Conservation (phyloP, 1,139 yeast species). For the Wickerhamomyces sp. region DNA sequence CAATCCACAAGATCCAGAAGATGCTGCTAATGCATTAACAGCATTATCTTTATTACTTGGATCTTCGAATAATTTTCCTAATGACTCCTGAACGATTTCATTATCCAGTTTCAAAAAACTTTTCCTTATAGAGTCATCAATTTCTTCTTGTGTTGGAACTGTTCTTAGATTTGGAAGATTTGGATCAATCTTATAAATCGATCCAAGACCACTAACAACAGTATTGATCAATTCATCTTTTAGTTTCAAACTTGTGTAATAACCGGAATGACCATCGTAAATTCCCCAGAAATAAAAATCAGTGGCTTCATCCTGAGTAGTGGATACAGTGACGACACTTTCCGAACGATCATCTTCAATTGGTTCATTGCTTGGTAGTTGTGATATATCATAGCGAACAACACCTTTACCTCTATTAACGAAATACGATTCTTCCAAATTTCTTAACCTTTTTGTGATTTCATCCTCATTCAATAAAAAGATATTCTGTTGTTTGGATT, state of each 20-base stretch:
- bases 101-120: constrained; percentile 85
- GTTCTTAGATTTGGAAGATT: constrained; percentile 31
- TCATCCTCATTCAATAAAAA: constrained; percentile 62
- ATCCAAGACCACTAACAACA: constrained; percentile 74
- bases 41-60: constrained; percentile 48
- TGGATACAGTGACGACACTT: constrained; percentile 77
- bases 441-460: constrained; percentile 64
- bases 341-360: constrained; percentile 94
- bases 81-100: constrained; percentile 74
- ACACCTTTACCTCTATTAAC: constrained; percentile 91
- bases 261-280: constrained; percentile 97
- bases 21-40: constrained; percentile 77
- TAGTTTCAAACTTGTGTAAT: constrained; percentile 83
- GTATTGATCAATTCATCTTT: constrained; percentile 72
- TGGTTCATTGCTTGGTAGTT: constrained; percentile 86
- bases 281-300: constrained; percentile 97
- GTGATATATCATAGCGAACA: constrained; percentile 83
- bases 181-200: constrained; percentile 54
- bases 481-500: constrained; percentile 24
- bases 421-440: constrained; percentile 71
- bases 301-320: constrained; percentile 49
- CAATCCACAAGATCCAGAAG: constrained; percentile 92
- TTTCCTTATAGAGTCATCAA: constrained; percentile 73
- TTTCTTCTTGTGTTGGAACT: constrained; percentile 37
- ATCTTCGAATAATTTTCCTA: constrained; percentile 61